Conservation (phyloP, 2,329 filamentous ascomycete species). For the Trichoderma sp. region DNA sequence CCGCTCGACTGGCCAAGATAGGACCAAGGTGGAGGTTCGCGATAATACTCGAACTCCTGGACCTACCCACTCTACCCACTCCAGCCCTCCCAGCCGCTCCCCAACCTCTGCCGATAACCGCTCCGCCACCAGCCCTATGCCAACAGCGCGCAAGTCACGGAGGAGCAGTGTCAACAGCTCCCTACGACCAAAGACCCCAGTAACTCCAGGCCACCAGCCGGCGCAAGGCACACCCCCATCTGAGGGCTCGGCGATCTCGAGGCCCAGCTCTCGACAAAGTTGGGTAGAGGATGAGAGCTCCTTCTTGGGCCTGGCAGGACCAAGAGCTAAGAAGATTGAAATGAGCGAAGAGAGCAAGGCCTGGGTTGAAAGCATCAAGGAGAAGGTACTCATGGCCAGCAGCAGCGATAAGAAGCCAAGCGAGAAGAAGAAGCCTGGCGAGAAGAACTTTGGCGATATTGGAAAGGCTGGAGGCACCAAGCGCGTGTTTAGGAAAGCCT, state of each 20-base stretch:
- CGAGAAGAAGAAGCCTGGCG: slow-evolving; percentile 14
- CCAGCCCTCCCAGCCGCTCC: slow-evolving; percentile 49
- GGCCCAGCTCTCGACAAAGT: slow-evolving; percentile 57
- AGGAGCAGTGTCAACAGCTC: slow-evolving; percentile 44
- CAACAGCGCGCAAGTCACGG: slow-evolving; percentile 57
- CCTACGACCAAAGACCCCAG: slow-evolving; percentile 50
- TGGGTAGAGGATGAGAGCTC: slow-evolving; percentile 64
- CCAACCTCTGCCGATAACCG: slow-evolving; percentile 46
- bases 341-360: slow-evolving; percentile 74
- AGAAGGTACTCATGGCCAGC: slow-evolving; percentile 74
- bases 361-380: slow-evolving; percentile 84
- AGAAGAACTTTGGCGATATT: slow-evolving; percentile 66
- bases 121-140: slow-evolving; percentile 53
- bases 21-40: slow-evolving; percentile 62
- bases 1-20: slow-evolving; percentile 54
- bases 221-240: slow-evolving; percentile 50
- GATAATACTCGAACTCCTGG: slow-evolving; percentile 48
- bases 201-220: slow-evolving; percentile 38
- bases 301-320: slow-evolving; percentile 70
- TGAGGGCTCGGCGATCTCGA: slow-evolving; percentile 51
- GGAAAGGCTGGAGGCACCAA: slow-evolving; percentile 74
- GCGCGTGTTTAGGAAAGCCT: slow-evolving; percentile 64
- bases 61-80: slow-evolving; percentile 39
- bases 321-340: slow-evolving; percentile 64
- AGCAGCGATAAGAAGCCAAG: slow-evolving; percentile 51